A percentile compares a stretch with the other conserved stretches of the same genome.
These are phyloP conservation scores for Candida maltosa DNA, from an alignment of 805 yeast species.

Conservation along the genomic window DNA sequence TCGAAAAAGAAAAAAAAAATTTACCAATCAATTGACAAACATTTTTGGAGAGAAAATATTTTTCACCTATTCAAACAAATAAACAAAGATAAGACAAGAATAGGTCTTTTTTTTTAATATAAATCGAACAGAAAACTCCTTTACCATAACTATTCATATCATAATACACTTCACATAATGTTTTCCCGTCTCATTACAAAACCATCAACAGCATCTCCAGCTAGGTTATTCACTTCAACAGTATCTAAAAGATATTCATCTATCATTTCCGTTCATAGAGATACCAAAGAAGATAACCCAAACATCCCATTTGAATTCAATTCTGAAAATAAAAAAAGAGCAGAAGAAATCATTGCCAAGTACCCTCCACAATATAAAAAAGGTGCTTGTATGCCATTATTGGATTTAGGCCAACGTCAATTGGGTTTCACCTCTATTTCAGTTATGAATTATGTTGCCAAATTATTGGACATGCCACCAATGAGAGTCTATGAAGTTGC, in stretches of 20 bases:
- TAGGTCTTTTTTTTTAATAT: too few species aligned
- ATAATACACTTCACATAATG: too few species aligned
- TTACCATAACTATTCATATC: too few species aligned
- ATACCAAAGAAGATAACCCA: conserved; percentile 64
- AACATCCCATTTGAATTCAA: conserved; percentile 70
- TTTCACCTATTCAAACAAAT: too few species aligned
- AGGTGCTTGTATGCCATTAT: conserved; percentile 83
- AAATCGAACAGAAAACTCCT: too few species aligned
- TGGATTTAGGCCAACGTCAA: conserved; percentile 86
- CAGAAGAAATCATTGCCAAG: conserved; percentile 70
- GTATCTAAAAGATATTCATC: conserved; percentile 30
- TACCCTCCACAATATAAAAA: conserved; percentile 86
- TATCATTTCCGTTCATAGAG: conserved; percentile 65
- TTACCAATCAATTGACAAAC: not conserved
- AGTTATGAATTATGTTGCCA: conserved; percentile 88
- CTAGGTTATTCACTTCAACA: not conserved
- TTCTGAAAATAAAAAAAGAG: conserved; percentile 60
- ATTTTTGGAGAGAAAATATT: not conserved
- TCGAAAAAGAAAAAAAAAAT: too few species aligned
- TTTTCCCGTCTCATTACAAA: conserved; percentile 5
- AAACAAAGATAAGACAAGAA: too few species aligned
- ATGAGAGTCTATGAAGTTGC: conserved; percentile 94
- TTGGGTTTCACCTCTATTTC: conserved; percentile 80
- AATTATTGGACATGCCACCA: conserved; percentile 82
- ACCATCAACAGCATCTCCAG: not conserved